A percentile compares a stretch with the other conserved stretches of the same genome.
These are phyloP conservation scores for Periglandula ipomoeae DNA, from an alignment of 2,329 filamentous ascomycete genomes.

Conservation along the genomic window DNA sequence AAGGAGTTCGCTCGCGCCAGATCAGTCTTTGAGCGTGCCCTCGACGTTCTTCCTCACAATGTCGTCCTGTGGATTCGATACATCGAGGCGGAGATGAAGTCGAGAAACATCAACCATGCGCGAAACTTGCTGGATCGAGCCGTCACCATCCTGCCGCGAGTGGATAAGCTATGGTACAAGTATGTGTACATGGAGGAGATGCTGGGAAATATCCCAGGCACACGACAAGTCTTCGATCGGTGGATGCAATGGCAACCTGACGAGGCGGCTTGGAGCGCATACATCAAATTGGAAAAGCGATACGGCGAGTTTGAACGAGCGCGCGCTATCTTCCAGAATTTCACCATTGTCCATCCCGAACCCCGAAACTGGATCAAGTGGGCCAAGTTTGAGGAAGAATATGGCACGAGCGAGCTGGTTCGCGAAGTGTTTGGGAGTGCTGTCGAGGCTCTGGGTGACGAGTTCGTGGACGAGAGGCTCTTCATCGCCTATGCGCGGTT, in stretches of 20 bases:
- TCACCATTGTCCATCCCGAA: slow-evolving; percentile 88
- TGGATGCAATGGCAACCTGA: slow-evolving; percentile 99
- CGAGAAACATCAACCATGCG: slow-evolving; percentile 89
- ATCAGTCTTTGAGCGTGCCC: slow-evolving; percentile 86
- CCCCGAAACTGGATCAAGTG: slow-evolving; percentile 98
- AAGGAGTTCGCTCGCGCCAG: slow-evolving; percentile 91
- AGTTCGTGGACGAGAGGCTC: slow-evolving; percentile 91
- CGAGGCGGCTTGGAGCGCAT: slow-evolving; percentile 89
- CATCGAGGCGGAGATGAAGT: slow-evolving; percentile 92
- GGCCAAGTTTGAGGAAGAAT: slow-evolving; percentile 95
- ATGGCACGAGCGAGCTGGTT: slow-evolving; percentile 82
- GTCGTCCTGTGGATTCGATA: slow-evolving; percentile 87
- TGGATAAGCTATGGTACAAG: slow-evolving; percentile 98
- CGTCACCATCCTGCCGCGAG: slow-evolving; percentile 80
- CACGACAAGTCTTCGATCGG: slow-evolving; percentile 86
- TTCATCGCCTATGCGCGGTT: slow-evolving; percentile 96
- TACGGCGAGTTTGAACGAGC: slow-evolving; percentile 88
- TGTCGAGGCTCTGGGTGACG: slow-evolving; percentile 82
- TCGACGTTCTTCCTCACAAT: slow-evolving; percentile 84
- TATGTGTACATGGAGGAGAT: slow-evolving; percentile 99
- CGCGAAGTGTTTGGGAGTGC: slow-evolving; percentile 85
- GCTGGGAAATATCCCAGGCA: slow-evolving; percentile 85
- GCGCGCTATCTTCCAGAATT: slow-evolving; percentile 80
- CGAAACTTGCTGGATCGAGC: slow-evolving; percentile 89
- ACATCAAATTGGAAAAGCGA: slow-evolving; percentile 94